Conservation (phyloP, 1,284 basidiomycete genomes). For the Trametes versicolor region DNA sequence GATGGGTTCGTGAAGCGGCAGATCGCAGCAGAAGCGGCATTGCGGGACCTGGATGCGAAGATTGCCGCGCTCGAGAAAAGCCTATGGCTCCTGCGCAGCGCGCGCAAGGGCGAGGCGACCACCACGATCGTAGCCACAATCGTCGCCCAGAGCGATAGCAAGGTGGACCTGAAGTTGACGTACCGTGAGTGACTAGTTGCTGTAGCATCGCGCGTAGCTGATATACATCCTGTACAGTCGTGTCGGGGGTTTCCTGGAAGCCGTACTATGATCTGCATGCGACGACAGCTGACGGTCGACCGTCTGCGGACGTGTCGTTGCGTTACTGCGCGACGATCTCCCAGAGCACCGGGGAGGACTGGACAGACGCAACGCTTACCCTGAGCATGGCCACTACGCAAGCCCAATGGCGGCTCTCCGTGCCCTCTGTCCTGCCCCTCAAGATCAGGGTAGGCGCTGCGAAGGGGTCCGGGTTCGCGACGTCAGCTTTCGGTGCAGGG, state of each 20-base stretch:
- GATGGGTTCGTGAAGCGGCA: slow-evolving; percentile 52
- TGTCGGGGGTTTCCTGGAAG: slow-evolving; percentile 58
- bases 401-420: slow-evolving; percentile 11
- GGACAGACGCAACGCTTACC: slow-evolving; percentile 56
- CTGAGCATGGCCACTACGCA: slow-evolving; percentile 57
- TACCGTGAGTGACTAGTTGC: slow-evolving; percentile 6
- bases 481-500: neutral
- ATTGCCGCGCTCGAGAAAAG: slow-evolving; percentile 50
- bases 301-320: slow-evolving; percentile 55
- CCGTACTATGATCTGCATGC: slow-evolving; percentile 68
- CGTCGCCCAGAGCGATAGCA: slow-evolving; percentile 45
- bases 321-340: slow-evolving; percentile 64
- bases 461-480: too few relatives aligned
- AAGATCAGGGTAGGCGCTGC: neutral
- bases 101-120: slow-evolving; percentile 48
- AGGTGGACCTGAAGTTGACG: slow-evolving; percentile 48
- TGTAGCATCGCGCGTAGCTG: neutral
- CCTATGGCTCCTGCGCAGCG: slow-evolving; percentile 22
- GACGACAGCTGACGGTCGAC: slow-evolving; percentile 53
- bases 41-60: slow-evolving; percentile 50
- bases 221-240: slow-evolving; percentile 49
- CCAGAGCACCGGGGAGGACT: slow-evolving; percentile 70
- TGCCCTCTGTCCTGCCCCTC: slow-evolving; percentile 8
- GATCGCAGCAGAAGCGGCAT: slow-evolving; percentile 47
- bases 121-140: slow-evolving; percentile 53